Evolutionary conservation across 2,329 filamentous ascomycete genomes (phyloP).

Genomic region (Dothistroma septosporum): DNA sequence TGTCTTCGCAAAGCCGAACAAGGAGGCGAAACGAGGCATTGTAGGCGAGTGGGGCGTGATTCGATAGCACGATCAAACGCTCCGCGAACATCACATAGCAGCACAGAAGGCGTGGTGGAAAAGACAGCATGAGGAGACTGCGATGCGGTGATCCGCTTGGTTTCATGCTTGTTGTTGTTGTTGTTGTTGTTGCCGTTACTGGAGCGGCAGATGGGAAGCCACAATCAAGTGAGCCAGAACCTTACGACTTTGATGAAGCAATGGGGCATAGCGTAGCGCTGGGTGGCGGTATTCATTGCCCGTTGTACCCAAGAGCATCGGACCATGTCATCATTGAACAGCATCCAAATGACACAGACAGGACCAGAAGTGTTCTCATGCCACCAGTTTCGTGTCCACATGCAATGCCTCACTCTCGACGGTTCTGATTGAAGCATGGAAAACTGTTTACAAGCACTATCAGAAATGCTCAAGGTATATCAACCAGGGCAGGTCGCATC

Average conservation of each 20-base stretch:
- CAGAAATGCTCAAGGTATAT: not conserved
- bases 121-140: not conserved
- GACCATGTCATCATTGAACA: not conserved
- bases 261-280: conserved; percentile 1
- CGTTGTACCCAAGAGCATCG: no score
- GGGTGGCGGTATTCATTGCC: not conserved
- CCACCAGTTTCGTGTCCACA: not conserved
- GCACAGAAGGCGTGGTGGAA: not conserved
- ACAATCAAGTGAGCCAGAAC: not conserved
- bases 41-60: conserved; percentile 72
- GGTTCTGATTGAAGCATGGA: no score
- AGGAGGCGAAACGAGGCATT: conserved; percentile 58
- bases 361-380: not conserved
- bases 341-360: not conserved
- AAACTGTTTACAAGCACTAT: not conserved
- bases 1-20: conserved; percentile 77
- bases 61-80: conserved; percentile 14
- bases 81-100: not conserved
- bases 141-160: not conserved
- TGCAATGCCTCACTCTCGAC: no score
- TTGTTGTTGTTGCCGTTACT: not conserved
- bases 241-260: conserved; percentile 1
- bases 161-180: not conserved
- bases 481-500: conserved; percentile 42
- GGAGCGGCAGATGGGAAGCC: not conserved